Conservation (phyloP, 2,329 filamentous ascomycete species). For the Cordyceps tenuipes region DNA sequence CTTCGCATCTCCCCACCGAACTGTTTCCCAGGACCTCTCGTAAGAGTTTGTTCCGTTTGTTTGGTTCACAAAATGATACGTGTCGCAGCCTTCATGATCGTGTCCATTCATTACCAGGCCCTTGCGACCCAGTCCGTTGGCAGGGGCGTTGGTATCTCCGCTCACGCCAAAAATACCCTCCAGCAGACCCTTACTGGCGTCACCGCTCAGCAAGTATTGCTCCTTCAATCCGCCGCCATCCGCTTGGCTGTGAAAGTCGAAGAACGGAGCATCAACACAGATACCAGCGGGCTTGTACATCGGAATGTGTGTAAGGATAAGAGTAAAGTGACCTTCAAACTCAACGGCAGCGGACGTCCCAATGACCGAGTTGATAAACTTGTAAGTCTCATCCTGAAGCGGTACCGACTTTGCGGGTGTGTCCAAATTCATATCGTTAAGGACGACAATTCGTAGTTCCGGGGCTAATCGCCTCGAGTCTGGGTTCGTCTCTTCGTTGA, state of each 20-base stretch:
- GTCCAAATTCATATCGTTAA: conserved; percentile 94
- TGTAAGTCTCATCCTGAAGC: conserved; percentile 69
- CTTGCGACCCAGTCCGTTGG: conserved; percentile 55
- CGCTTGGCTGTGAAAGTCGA: conserved; percentile 63
- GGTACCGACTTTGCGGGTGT: conserved; percentile 60
- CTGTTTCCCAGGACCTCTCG: conserved; percentile 42
- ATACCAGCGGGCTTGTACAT: conserved; percentile 74
- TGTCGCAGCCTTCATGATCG: conserved; percentile 91
- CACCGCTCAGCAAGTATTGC: conserved; percentile 78
- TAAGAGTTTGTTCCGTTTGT: conserved; percentile 31
- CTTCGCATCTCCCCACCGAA: conserved; percentile 38
- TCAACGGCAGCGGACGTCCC: conserved; percentile 52
- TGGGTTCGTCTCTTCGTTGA: conserved; percentile 34
- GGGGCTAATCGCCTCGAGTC: conserved; percentile 45
- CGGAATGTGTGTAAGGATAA: conserved; percentile 88
- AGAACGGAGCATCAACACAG: conserved; percentile 78
- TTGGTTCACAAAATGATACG: conserved; percentile 72
- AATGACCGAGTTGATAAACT: conserved; percentile 65
- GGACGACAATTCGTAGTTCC: conserved; percentile 70
- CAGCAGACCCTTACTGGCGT: conserved; percentile 66
- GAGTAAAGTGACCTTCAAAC: conserved; percentile 59
- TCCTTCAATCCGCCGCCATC: conserved; percentile 69
- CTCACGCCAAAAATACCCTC: conserved; percentile 78
- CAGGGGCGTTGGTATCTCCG: conserved; percentile 49
- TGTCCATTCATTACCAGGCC: conserved; percentile 87